phyloP scores from a whole-genome alignment of 805 yeast genomes.

The Schwanniomyces sp. region DNA sequence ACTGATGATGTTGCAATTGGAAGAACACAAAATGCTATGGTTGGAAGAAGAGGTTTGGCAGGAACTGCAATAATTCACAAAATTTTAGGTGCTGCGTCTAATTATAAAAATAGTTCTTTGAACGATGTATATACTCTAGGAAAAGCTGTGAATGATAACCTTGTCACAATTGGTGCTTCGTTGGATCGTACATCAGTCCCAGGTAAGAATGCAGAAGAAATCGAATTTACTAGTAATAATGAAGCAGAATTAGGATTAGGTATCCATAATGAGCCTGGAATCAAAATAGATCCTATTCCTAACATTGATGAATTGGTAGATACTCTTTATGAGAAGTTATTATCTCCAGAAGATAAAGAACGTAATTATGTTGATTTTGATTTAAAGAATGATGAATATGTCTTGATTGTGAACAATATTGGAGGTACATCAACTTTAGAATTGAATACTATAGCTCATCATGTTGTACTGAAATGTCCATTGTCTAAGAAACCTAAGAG shows the following conservation, averaged over 20 bases:
- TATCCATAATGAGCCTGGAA: slow-evolving; percentile 93
- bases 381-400: slow-evolving; percentile 58
- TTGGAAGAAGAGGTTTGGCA: slow-evolving; percentile 92
- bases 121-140: slow-evolving; percentile 60
- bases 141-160: slow-evolving; percentile 53
- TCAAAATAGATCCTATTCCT: slow-evolving; percentile 65
- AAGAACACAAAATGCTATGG: slow-evolving; percentile 82
- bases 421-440: slow-evolving; percentile 90
- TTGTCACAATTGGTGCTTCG: slow-evolving; percentile 88
- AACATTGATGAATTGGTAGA: slow-evolving; percentile 56
- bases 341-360: slow-evolving; percentile 66
- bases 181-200: slow-evolving; percentile 90
- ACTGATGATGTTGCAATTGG: slow-evolving; percentile 96
- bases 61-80: slow-evolving; percentile 90
- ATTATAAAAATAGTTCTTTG: slow-evolving; percentile 39
- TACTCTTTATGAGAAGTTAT: slow-evolving; percentile 59
- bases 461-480: slow-evolving; percentile 53
- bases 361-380: slow-evolving; percentile 77
- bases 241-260: slow-evolving; percentile 94
- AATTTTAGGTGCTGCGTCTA: slow-evolving; percentile 71
- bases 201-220: slow-evolving; percentile 51
- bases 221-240: slow-evolving; percentile 49
- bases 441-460: slow-evolving; percentile 67
- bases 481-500: slow-evolving; percentile 63
- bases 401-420: slow-evolving; percentile 74